Base-by-base conservation (phyloP, 768 basidiomycete species). In the Xerocomellus chrysenteron region DNA sequence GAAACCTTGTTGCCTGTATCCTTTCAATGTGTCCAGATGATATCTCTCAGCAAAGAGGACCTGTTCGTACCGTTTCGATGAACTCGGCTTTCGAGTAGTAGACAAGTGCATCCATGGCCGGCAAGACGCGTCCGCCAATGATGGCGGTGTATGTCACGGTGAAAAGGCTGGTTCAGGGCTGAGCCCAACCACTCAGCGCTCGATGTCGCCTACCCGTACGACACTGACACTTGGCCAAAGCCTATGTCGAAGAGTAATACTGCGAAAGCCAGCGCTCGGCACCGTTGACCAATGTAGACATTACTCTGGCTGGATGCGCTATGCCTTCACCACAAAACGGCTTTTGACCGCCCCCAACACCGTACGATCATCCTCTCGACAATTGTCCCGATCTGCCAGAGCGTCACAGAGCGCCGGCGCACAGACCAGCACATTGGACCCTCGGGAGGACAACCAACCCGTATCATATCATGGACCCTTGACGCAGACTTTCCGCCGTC, bases 1-100 rank as follows among this genome's bases (percentile, higher is more conserved):
- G 92, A 95, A 43, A 98, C 95, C 73, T 96, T 96, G 78, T 98
- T 96, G 44, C 92, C 93, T 59, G 93, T 95, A 69, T 95, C 94
- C 92, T 94, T 71, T 57, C 33, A 43, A 44, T 30, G 21, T 41
- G 55, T 66, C 52, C 47, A 48, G 49, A 32, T 28, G 39, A 37
- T 26, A 21, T 53, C 16, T 50, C 47, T 9, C 35, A 21, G 13
- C 4, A 26, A 24, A 49, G 14, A 50, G 47, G 37, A 37, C 36
- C 32, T 11, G n/a, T 47, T 41, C 80, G 54, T 70, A 92, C 92
- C 54, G 92, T 94, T 76, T 94, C 92, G 44, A 94, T 94, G 73
- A 87, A 94, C 72, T 94, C 92, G 32, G 83, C 76, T 60, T 87
- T 87, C 13, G 87, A 83, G 69, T 94, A 93, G 74, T 85, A 88